Evolutionary conservation across 139 green algal genomes (phyloP).

Genomic region (Chlorella sp.): DNA sequence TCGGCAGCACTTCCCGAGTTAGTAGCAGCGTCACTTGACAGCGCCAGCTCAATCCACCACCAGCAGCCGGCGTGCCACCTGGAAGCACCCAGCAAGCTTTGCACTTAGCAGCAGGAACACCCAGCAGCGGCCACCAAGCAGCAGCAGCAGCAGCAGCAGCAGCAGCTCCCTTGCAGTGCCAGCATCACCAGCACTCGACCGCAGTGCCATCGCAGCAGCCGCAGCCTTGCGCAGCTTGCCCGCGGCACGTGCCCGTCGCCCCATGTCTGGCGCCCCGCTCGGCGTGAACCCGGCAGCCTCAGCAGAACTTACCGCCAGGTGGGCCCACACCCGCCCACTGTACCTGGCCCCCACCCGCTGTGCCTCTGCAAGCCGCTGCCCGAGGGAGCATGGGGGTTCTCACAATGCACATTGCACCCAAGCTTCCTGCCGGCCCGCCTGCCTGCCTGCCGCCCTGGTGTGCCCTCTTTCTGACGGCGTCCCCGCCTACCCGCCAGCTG

Average conservation of each 20-base stretch:
- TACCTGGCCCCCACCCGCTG: background rate
- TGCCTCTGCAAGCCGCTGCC: background rate
- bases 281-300: constrained; percentile 21
- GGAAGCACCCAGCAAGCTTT: background rate
- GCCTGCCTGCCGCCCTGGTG: background rate
- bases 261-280: background rate
- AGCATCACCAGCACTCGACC: constrained; percentile 8
- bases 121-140: background rate
- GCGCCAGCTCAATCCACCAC: background rate
- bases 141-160: background rate
- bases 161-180: background rate
- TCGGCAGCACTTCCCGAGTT: too few species aligned
- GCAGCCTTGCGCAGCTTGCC: background rate
- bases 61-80: background rate
- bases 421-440: too few species aligned
- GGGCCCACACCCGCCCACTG: background rate
- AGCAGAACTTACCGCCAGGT: constrained; percentile 1
- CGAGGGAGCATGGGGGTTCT: background rate
- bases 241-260: background rate
- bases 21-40: background rate
- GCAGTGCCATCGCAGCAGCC: background rate
- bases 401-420: too few species aligned
- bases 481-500: too few species aligned
- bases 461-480: background rate
- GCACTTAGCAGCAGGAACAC: too few species aligned